A percentile compares a stretch with the other conserved stretches of the same genome.
Evolutionary conservation across 768 basidiomycete genomes (phyloP).

Genomic region (Cantharellus cinnabarinus): DNA sequence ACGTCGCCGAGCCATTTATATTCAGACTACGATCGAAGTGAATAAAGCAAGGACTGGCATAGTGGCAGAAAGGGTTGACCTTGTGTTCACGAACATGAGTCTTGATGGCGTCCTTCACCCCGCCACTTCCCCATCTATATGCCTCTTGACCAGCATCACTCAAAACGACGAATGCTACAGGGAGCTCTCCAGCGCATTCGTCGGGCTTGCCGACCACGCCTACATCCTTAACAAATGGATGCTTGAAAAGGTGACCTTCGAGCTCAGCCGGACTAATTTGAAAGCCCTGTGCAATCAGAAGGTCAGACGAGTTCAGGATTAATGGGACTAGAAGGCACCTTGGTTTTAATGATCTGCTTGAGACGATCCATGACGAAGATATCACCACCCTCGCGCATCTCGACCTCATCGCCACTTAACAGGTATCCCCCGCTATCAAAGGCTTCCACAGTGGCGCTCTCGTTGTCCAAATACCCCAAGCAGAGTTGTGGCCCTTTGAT

Average conservation of each 20-base stretch:
- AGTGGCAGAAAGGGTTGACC: neutral
- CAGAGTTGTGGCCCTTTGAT: conserved; percentile 7
- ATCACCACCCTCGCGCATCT: conserved; percentile 32
- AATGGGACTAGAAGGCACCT: neutral
- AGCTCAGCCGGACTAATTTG: conserved; percentile 45
- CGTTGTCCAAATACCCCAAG: conserved; percentile 7
- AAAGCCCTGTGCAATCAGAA: conserved; percentile 24
- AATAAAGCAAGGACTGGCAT: neutral
- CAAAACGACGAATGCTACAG: conserved; percentile 46
- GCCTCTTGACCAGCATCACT: conserved; percentile 20
- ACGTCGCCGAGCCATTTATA: conserved; percentile 48
- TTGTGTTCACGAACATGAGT: conserved; percentile 18
- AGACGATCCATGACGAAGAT: conserved; percentile 41
- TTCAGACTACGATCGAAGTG: conserved; percentile 19
- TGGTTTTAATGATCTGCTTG: conserved; percentile 23
- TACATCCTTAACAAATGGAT: conserved; percentile 32
- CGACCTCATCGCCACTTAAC: conserved; percentile 49
- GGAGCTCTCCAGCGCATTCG: conserved; percentile 47
- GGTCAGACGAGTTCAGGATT: neutral
- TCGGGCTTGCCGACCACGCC: conserved; percentile 50
- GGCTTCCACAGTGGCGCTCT: conserved; percentile 3
- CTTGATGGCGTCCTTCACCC: conserved; percentile 26
- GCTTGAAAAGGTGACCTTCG: conserved; percentile 32
- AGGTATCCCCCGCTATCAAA: neutral
- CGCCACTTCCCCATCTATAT: conserved; percentile 17